Base-by-base conservation (phyloP, 1,284 basidiomycete genomes). In the Wolfiporia cocos region DNA sequence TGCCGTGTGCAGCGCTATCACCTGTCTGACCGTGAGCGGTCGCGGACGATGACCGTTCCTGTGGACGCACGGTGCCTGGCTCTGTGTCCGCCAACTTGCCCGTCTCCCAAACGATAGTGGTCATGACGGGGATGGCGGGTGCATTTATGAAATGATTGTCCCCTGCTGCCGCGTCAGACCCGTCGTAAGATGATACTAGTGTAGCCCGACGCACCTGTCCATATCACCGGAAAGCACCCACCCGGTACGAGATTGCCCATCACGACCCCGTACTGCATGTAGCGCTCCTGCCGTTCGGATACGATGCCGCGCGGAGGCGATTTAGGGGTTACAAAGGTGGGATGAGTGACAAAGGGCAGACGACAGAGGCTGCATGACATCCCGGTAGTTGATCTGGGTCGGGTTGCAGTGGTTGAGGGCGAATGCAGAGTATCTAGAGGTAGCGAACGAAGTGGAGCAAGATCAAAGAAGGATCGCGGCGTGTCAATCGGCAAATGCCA, bases 311-410 rank as follows among this genome's bases (percentile, higher is more conserved):
- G 18, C 4, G 55, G 52, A 14, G 50, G 48, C 10, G 46, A 49
- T 9, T 53, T 42, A 1, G 56, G 54, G 6, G 29, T 19, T 15
- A 45, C 35, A 2, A 48, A 51, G 4, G 1, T 12, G 4, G 41
- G 39, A 24, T 44, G 43, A 2, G 58, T 55, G 5, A 50, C 48
- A 40, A 58, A 58, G 2, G 55, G 56, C 12, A 60, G 44, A 17
- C 51, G 53, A 39, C 57, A 56, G 22, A 58, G 41, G 37, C 42
- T 50, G 43, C 55, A 58, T 15, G 56, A 55, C 55, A 57, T 56
- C n/a, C n/a, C n/a, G n/a, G n/a, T n/a, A n/a, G n/a, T n/a, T n/a
- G n/a, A n/a, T n/a, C n/a, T n/a, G n/a, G n/a, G n/a, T n/a, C n/a
- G n/a, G n/a, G n/a, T n/a, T n/a, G n/a, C n/a, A n/a, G n/a, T n/a